These are phyloP conservation scores for Trametes cingulata DNA, from an alignment of 768 basidiomycete genomes.

Conservation along the genomic window DNA sequence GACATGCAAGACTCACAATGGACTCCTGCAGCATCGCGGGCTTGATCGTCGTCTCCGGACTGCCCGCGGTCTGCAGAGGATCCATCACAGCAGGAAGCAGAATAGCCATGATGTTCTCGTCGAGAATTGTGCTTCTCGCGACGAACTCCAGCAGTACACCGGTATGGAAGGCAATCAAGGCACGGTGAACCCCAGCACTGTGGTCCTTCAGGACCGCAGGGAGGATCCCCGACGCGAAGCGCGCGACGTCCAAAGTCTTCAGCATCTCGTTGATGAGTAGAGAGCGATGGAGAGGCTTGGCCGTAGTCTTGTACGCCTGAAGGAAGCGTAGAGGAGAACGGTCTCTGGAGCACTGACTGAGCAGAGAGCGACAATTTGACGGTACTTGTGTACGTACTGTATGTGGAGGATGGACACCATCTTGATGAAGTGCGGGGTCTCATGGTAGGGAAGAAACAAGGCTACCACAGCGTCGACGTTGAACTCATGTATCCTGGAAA, in stretches of 20 bases:
- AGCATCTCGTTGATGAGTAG: conserved; percentile 79
- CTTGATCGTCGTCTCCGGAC: conserved; percentile 12
- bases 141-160: conserved; percentile 81
- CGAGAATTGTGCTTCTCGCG: conserved; percentile 51
- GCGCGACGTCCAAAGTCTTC: conserved; percentile 62
- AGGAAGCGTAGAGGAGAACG: conserved; percentile 70
- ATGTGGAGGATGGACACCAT: conserved; percentile 87
- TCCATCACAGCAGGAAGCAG: conserved; percentile 64
- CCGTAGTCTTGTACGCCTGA: conserved; percentile 72
- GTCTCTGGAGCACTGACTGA: conserved; percentile 41
- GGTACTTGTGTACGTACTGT: conserved; percentile 44
- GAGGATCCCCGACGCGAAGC: conserved; percentile 68
- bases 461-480: conserved; percentile 77
- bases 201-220: conserved; percentile 53
- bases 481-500: conserved; percentile 93
- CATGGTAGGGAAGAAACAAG: conserved; percentile 92
- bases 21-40: conserved; percentile 44
- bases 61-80: conserved; percentile 43
- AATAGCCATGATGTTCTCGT: conserved; percentile 67
- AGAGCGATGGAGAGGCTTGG: conserved; percentile 69
- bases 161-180: conserved; percentile 81
- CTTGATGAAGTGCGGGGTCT: conserved; percentile 91
- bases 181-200: conserved; percentile 46
- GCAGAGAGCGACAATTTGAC: not conserved
- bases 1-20: conserved; percentile 44